phyloP scores from a whole-genome alignment of 495 filamentous ascomycete species.

The Aspergillus nanangensis region DNA sequence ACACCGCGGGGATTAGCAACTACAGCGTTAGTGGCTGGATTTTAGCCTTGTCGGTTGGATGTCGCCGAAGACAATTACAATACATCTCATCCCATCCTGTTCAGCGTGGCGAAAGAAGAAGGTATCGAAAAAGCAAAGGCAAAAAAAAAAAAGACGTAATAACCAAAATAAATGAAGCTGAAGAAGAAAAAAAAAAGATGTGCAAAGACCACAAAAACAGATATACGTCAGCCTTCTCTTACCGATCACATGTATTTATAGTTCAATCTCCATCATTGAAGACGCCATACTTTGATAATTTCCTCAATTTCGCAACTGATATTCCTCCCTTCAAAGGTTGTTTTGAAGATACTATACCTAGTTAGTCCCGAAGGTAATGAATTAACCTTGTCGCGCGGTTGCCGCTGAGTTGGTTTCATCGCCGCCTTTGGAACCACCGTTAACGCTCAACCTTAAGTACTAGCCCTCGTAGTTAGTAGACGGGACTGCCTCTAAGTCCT shows the following conservation, averaged over 20 bases:
- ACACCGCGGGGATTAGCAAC: not conserved
- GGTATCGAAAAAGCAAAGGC: not conserved
- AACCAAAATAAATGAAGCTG: not conserved
- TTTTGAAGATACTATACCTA: too few species aligned
- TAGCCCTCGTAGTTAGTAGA: too few species aligned
- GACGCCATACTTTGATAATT: too few species aligned
- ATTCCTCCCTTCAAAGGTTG: too few species aligned
- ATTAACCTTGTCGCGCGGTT: slow-evolving; percentile 4
- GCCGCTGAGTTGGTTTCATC: not conserved
- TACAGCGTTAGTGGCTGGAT: not conserved
- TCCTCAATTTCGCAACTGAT: too few species aligned
- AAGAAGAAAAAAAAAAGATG: not conserved
- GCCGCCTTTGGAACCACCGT: not conserved
- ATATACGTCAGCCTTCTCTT: too few species aligned
- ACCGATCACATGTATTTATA: too few species aligned
- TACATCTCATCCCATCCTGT: not conserved
- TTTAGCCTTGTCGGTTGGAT: slow-evolving; percentile 1
- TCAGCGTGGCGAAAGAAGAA: not conserved
- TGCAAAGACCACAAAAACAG: not conserved
- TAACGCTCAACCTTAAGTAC: too few species aligned
- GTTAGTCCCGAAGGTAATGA: not conserved
- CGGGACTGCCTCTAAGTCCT: too few species aligned
- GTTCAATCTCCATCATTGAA: too few species aligned
- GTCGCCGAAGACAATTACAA: not conserved
- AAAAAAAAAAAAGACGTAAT: not conserved